phyloP scores from a whole-genome alignment of 768 basidiomycete genomes.

The Suillus luteus region DNA sequence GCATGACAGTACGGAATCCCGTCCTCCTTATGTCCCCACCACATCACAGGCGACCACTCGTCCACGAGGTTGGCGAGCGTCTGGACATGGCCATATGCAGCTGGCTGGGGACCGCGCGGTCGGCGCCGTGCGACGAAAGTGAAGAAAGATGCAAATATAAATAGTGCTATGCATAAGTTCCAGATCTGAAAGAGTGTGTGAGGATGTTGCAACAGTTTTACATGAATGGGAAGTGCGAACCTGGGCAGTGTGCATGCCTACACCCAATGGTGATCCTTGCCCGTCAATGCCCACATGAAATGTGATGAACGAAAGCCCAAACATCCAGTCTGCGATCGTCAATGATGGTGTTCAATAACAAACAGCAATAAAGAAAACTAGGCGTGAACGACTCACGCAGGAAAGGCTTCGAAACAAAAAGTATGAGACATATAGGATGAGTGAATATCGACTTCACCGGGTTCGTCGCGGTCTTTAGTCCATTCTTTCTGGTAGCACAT shows the following conservation, averaged over 20 bases:
- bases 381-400: conserved; percentile 23
- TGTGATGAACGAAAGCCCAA: conserved; percentile 30
- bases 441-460: conserved; percentile 27
- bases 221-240: conserved; percentile 11
- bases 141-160: conserved; percentile 27
- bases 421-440: conserved; percentile 16
- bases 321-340: conserved; percentile 32
- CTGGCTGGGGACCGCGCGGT: conserved; percentile 17
- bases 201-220: not conserved
- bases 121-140: conserved; percentile 9
- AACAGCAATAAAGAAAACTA: not conserved
- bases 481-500: conserved; percentile 20
- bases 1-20: conserved; percentile 11
- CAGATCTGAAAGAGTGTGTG: conserved; percentile 21
- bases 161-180: conserved; percentile 25
- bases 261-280: conserved; percentile 14
- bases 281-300: conserved; percentile 15
- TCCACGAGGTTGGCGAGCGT: conserved; percentile 22
- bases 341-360: not conserved
- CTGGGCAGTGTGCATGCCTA: conserved; percentile 33
- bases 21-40: conserved; percentile 26
- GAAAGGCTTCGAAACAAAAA: conserved; percentile 27
- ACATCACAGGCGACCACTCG: conserved; percentile 25
- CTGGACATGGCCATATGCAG: conserved; percentile 23
- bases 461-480: conserved; percentile 19